Evolutionary conservation across 1,139 yeast genomes (phyloP), one percentile per base, ranked within the genome.

Genomic region (Hemisphaericaspora lyxosophila): DNA sequence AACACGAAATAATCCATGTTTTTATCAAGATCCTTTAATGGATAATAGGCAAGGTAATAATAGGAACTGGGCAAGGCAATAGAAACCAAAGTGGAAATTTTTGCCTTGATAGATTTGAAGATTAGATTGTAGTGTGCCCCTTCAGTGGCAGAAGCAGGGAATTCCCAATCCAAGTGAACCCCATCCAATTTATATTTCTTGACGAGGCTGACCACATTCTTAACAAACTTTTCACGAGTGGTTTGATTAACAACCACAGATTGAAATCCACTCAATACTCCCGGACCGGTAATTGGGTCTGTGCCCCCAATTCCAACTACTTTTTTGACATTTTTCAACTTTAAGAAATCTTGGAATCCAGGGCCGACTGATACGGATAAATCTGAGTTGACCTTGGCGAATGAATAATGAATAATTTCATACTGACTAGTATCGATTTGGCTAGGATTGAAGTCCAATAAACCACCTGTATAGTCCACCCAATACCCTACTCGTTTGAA

Each of bases 101-200:
- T 34, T 5, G 33, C 4, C 18, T 34, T 34, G n/a, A 34, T 34
- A 14, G 31, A 27, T 13, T 34, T 34, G 28, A 34, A 34, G 7
- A 34, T 18, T 16, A 34, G 22, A 24, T 34, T 34, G 11, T 34
- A 34, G 12, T 34, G 27, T 6, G 19, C 17, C 17, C 36, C 36
- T 18, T 34, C 36, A 14, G 25, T 27, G 8, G 61, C 49, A 5
- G 43, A 43, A 13, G 45, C 45, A 24, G 58, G 58, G 29, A 47
- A 53, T 42, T 53, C 57, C 57, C 58, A 53, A 39, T 53, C 57
- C 4, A 53, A 43, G 35, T 53, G 50, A 28, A 52, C 42, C n/a
- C 57, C 57, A 43, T 53, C 57, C 36, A 53, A 47, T 12, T 40
- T 39, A 29, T 52, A 32, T 23, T 38, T 33, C 2, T 38, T 39